Percentiles rank a stretch among this genome's conserved stretches.
Conservation (phyloP, 2,329 filamentous ascomycete genomes). For the Aspergillus pseudoviridinutans region DNA sequence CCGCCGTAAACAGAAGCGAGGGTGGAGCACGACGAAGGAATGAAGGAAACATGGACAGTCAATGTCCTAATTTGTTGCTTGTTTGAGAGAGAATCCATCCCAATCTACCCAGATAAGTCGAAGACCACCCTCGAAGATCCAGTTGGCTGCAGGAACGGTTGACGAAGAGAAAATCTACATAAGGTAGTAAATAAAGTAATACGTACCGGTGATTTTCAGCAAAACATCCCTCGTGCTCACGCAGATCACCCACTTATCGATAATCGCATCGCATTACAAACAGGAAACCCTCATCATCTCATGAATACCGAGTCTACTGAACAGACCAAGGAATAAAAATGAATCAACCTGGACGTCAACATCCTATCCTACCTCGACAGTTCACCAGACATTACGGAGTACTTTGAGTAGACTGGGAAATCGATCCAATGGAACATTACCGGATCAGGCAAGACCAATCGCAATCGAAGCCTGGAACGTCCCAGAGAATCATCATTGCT, state of each 20-base stretch:
- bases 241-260: not conserved
- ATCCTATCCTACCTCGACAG: too few species aligned
- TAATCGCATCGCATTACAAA: not conserved
- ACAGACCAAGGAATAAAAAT: not conserved
- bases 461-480: not conserved
- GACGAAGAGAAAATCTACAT: not conserved
- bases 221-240: not conserved
- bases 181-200: not conserved
- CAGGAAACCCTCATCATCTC: not conserved
- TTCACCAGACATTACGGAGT: not conserved
- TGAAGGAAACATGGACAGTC: not conserved
- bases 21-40: conserved; percentile 7
- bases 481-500: not conserved
- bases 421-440: not conserved
- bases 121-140: too few species aligned
- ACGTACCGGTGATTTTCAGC: not conserved
- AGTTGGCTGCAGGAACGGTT: not conserved
- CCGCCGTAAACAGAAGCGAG: conserved; percentile 13
- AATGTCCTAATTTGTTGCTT: not conserved
- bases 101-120: not conserved
- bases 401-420: not conserved
- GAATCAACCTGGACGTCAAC: not conserved
- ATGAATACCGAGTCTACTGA: not conserved
- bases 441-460: conserved; percentile 7
- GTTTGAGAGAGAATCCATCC: not conserved